Evolutionary conservation across 257 asterid species (phyloP).

Genomic region (Salvia splendens): DNA sequence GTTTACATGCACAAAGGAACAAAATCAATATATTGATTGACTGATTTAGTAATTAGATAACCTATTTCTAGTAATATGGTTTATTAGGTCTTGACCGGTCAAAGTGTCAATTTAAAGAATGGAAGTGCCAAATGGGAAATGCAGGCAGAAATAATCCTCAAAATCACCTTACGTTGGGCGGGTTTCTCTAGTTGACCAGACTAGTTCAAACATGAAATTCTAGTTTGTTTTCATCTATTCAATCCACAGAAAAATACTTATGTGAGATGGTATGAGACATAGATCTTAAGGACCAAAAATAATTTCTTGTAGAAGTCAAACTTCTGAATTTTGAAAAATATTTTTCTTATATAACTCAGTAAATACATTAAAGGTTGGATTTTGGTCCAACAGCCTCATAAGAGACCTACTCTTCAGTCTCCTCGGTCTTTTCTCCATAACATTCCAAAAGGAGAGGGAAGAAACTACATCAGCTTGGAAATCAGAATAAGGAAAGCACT

Average conservation of each 20-base stretch:
- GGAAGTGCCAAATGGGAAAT: not conserved
- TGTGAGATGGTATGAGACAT: not conserved
- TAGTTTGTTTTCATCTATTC: not conserved
- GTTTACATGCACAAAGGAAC: conserved; percentile 7
- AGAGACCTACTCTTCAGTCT: not conserved
- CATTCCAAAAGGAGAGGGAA: not conserved
- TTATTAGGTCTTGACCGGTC: not conserved
- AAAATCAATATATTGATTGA: not conserved
- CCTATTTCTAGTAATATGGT: not conserved
- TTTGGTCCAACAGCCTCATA: not conserved
- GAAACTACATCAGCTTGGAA: not conserved
- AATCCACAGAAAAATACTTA: not conserved
- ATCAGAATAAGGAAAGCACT: not conserved
- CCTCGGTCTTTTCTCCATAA: not conserved
- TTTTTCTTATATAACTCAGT: not conserved
- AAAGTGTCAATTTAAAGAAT: not conserved
- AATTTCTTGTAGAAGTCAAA: not conserved
- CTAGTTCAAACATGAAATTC: not conserved
- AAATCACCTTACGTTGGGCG: not conserved
- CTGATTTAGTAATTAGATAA: not conserved
- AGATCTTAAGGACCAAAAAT: not conserved
- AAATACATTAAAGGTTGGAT: not conserved
- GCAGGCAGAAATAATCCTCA: not conserved
- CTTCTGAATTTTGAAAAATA: not conserved
- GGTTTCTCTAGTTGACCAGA: conserved; percentile 15